phyloP scores from a whole-genome alignment of 1,284 basidiomycete species.

The Meripilus lineatus region DNA sequence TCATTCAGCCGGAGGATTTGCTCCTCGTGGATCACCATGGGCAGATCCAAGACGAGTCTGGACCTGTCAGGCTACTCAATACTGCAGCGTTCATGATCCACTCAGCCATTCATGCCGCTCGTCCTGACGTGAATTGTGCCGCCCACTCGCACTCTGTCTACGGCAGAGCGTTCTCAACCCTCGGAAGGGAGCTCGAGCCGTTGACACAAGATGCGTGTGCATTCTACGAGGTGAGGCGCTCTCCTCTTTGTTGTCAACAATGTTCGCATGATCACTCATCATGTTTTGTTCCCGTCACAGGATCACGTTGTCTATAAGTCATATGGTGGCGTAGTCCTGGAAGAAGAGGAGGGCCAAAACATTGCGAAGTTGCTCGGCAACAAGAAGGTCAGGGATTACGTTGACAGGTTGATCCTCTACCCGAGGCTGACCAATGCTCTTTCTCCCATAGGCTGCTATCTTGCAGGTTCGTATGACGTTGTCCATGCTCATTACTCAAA shows the following conservation, averaged over 20 bases:
- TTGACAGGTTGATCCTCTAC: no score
- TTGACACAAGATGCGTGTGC: slow-evolving; percentile 46
- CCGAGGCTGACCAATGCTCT: no score
- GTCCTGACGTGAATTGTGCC: slow-evolving; percentile 58
- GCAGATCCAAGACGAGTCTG: slow-evolving; percentile 37
- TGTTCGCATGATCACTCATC: neutral
- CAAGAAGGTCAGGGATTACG: slow-evolving; percentile 33
- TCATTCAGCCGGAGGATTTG: slow-evolving; percentile 42
- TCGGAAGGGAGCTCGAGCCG: slow-evolving; percentile 53
- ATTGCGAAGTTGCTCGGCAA: slow-evolving; percentile 51
- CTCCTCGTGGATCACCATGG: slow-evolving; percentile 47
- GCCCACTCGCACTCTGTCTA: slow-evolving; percentile 61
- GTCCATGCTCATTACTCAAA: no score
- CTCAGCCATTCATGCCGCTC: slow-evolving; percentile 52
- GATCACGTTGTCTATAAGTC: slow-evolving; percentile 39
- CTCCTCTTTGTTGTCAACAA: neutral
- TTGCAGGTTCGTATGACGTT: slow-evolving; percentile 15
- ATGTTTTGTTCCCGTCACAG: no score
- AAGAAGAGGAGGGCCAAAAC: slow-evolving; percentile 49
- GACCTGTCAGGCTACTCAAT: slow-evolving; percentile 36
- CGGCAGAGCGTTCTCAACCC: slow-evolving; percentile 58
- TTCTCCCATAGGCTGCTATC: slow-evolving; percentile 18
- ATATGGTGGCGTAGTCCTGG: slow-evolving; percentile 56
- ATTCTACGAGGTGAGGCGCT: slow-evolving; percentile 31
- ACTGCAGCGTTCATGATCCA: slow-evolving; percentile 48